Percentiles rank a stretch among this genome's conserved stretches.
These are phyloP conservation scores for Fusarium pseudocircinatum DNA, from an alignment of 2,329 filamentous ascomycete species.

Conservation along the genomic window DNA sequence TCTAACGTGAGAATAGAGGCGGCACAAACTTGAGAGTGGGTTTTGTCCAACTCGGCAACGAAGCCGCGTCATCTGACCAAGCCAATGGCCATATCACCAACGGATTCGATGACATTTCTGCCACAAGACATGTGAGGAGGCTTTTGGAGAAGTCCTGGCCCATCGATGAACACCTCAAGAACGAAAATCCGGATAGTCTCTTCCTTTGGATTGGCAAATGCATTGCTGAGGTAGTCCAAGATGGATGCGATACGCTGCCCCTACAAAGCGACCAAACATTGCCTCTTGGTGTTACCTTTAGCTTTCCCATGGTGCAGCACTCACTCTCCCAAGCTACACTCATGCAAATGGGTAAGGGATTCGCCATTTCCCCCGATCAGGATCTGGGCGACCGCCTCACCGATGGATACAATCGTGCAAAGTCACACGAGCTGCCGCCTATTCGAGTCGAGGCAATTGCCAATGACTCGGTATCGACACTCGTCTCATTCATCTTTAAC, in stretches of 20 bases:
- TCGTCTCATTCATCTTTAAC: constrained; percentile 80
- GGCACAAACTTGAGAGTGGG: constrained; percentile 76
- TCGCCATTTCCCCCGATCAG: constrained; percentile 68
- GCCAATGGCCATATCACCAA: constrained; percentile 15
- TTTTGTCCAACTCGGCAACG: constrained; percentile 68
- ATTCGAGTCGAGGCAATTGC: constrained; percentile 80
- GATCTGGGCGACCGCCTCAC: constrained; percentile 69
- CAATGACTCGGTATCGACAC: constrained; percentile 83
- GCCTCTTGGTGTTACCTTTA: constrained; percentile 75
- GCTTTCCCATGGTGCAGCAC: constrained; percentile 74
- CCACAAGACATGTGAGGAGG: constrained; percentile 58
- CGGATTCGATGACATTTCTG: constrained; percentile 26
- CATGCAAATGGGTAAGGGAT: constrained; percentile 77
- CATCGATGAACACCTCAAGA: constrained; percentile 77
- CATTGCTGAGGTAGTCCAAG: constrained; percentile 76
- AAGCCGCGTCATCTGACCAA: constrained; percentile 36
- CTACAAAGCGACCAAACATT: constrained; percentile 58
- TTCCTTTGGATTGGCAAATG: constrained; percentile 85
- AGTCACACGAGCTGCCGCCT: constrained; percentile 62
- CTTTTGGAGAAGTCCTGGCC: constrained; percentile 77
- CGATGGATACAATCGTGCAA: constrained; percentile 66
- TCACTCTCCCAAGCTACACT: constrained; percentile 70
- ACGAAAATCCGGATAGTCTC: constrained; percentile 76
- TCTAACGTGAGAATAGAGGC: constrained; percentile 62
- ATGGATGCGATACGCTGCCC: constrained; percentile 58